A percentile compares a stretch with the other conserved stretches of the same genome.
Conservation (phyloP, 139 green algal genomes). For the Chlamydomonas sphaeroides region DNA sequence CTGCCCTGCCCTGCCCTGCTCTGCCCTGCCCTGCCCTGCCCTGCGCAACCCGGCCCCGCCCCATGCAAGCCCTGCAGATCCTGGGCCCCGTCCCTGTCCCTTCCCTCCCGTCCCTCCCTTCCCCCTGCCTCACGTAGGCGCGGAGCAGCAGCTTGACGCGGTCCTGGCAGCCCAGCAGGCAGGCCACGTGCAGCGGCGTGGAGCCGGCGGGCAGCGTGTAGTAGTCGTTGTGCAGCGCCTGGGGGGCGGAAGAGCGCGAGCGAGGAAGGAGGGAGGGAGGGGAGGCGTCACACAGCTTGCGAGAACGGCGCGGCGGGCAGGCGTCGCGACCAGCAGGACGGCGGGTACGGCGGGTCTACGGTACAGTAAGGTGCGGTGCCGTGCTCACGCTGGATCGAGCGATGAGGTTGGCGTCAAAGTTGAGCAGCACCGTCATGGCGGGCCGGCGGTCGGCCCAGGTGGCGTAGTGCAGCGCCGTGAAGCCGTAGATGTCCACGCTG, state of each 20-base stretch:
- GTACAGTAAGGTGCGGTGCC: too few species aligned
- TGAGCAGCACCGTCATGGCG: constrained; percentile 24
- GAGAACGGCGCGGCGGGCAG: too few species aligned
- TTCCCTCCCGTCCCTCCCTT: too few species aligned
- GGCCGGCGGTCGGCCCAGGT: neutral
- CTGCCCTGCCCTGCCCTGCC: too few species aligned
- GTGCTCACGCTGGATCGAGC: neutral
- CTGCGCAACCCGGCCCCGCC: too few species aligned
- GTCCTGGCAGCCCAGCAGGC: constrained; percentile 29
- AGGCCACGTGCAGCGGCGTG: constrained; percentile 51
- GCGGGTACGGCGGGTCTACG: too few species aligned
- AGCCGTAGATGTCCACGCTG: constrained; percentile 34
- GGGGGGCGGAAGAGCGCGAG: neutral
- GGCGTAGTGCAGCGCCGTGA: constrained; percentile 45
- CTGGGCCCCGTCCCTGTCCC: too few species aligned
- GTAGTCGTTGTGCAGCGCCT: constrained; percentile 9
- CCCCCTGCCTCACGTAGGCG: constrained; percentile 53
- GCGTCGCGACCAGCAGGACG: too few species aligned
- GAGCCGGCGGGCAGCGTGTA: constrained; percentile 33
- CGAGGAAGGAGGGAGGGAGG: too few species aligned
- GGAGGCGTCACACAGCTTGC: too few species aligned
- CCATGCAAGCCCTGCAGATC: too few species aligned
- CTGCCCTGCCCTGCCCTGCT: too few species aligned
- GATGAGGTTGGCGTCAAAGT: constrained; percentile 49
- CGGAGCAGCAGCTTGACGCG: constrained; percentile 42